Percentiles rank a stretch among this genome's conserved stretches.
These are phyloP conservation scores for Pseudogymnoascus pannorum DNA, from an alignment of 2,329 filamentous ascomycete genomes.

Conservation along the genomic window DNA sequence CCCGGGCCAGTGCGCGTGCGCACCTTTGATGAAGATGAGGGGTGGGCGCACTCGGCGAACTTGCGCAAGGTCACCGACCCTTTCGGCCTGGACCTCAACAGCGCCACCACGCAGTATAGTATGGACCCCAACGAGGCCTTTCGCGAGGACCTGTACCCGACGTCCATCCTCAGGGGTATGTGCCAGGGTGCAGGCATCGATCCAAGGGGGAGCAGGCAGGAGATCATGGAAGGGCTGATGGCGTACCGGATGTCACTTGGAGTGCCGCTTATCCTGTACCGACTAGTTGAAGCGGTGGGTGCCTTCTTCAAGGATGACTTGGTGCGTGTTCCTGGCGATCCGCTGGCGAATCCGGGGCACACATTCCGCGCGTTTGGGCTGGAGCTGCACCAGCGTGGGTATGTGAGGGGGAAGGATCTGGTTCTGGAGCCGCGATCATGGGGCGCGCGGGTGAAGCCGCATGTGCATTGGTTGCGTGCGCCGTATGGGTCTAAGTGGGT, in stretches of 20 bases:
- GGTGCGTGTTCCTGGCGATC: not conserved
- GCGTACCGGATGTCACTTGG: not conserved
- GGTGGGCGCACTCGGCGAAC: not conserved
- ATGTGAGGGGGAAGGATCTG: not conserved
- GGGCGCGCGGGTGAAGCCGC: not conserved
- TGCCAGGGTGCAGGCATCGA: not conserved
- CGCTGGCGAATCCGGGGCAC: not conserved
- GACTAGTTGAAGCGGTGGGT: not conserved
- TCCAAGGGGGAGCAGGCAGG: not conserved
- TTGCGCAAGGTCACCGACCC: not conserved
- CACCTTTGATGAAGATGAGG: not conserved
- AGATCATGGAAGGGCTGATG: not conserved
- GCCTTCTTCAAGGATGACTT: not conserved
- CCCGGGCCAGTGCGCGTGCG: not conserved
- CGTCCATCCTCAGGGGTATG: not conserved
- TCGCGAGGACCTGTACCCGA: not conserved
- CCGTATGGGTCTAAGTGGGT: not conserved
- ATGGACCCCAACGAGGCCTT: conserved; percentile 1
- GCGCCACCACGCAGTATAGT: not conserved
- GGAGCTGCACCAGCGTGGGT: not conserved
- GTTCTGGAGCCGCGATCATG: not conserved
- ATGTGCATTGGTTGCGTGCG: not conserved
- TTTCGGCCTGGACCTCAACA: not conserved
- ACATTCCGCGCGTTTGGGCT: not conserved
- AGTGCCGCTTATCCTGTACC: not conserved